Evolutionary conservation across 1,284 basidiomycete genomes (phyloP).

Genomic region (Puccinia triticina): DNA sequence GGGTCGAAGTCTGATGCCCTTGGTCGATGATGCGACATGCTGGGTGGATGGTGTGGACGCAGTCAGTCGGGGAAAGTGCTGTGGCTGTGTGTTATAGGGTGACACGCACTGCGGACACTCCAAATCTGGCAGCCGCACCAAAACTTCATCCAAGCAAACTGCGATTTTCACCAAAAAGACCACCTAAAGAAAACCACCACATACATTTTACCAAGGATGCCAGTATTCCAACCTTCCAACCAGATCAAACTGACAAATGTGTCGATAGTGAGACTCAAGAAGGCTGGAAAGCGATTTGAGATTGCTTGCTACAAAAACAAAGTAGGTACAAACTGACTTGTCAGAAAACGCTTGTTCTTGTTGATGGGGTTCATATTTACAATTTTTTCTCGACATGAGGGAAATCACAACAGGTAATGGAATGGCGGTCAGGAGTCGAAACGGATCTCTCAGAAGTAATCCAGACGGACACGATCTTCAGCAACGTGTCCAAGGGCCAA

Average conservation of each 20-base stretch:
- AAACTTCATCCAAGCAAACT: neutral
- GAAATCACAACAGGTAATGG: conserved; percentile 22
- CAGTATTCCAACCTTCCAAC: conserved; percentile 50
- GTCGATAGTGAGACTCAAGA: conserved; percentile 90
- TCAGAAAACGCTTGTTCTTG: conserved; percentile 64
- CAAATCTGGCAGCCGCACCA: neutral
- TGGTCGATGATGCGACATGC: conserved; percentile 10
- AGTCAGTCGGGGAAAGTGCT: neutral
- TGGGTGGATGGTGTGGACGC: neutral
- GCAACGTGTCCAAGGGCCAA: conserved; percentile 95
- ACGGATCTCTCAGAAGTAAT: conserved; percentile 92
- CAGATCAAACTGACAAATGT: conserved; percentile 72
- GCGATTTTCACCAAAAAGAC: no score
- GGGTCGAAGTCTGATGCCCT: neutral
- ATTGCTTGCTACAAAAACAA: conserved; percentile 99
- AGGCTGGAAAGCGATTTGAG: conserved; percentile 97
- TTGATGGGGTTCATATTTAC: neutral
- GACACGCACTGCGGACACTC: neutral
- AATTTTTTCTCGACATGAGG: neutral
- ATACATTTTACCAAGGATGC: conserved; percentile 14
- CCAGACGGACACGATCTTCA: conserved; percentile 94
- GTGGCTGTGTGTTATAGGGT: neutral
- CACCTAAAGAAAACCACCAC: neutral
- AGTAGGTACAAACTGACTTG: conserved; percentile 69
- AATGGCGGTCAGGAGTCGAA: conserved; percentile 64